phyloP scores from a whole-genome alignment of 2,329 filamentous ascomycete species.

The Beauveria asiatica region DNA sequence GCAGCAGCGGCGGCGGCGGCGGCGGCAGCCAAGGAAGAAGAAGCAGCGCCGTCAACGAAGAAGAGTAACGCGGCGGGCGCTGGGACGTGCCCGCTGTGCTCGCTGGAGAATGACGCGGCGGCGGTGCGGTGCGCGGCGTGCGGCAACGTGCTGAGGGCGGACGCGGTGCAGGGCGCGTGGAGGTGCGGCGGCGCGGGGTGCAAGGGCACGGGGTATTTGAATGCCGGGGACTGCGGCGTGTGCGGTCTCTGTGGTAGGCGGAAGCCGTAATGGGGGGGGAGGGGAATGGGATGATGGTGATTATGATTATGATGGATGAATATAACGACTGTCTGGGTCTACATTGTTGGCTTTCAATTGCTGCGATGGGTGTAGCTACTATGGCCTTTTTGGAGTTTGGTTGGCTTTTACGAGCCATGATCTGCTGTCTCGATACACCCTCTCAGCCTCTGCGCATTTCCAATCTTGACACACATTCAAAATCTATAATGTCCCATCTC shows the following conservation, averaged over 20 bases:
- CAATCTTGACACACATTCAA: no score
- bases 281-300: no score
- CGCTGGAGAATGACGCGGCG: constrained; percentile 48
- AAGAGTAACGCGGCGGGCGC: not conserved
- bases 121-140: constrained; percentile 59
- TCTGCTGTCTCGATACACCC: not conserved
- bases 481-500: no score
- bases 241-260: constrained; percentile 59
- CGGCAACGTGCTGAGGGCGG: constrained; percentile 55
- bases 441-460: not conserved
- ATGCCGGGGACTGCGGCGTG: constrained; percentile 58
- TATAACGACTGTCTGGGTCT: not conserved
- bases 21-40: not conserved
- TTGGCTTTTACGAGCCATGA: no score
- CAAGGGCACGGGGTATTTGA: constrained; percentile 50
- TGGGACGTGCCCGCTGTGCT: constrained; percentile 53
- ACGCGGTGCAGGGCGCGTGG: constrained; percentile 52
- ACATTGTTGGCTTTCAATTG: not conserved
- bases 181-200: constrained; percentile 50
- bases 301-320: not conserved
- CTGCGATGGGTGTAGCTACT: not conserved
- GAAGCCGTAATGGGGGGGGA: not conserved
- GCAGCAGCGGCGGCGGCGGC: not conserved
- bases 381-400: no score
- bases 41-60: not conserved